Base-by-base conservation (phyloP, 179 eudicot genomes). In the Actinidia chinensis region DNA sequence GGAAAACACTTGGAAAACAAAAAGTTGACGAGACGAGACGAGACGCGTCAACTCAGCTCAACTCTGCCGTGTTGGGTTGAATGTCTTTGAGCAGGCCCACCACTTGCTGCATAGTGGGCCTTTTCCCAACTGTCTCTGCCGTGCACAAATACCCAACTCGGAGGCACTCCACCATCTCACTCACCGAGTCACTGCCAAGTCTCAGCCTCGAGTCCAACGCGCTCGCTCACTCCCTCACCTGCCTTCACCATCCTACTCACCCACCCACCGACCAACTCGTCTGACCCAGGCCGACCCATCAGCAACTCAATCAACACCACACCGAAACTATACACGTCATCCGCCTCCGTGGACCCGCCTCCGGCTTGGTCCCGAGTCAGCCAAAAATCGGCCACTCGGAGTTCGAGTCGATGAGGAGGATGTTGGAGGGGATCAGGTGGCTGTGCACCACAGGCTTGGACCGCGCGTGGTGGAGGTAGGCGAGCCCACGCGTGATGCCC, bases 51-150 rank as follows among this genome's bases (percentile, higher is more conserved):
- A n/a, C n/a, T n/a, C n/a, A n/a, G n/a, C n/a, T 66, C 64, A 72
- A 67, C 79, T 75, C 76, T 77, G 50, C 59, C 44, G 18, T 44
- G 68, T 25, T 81, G 78, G 88, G 89, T 52, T 87, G 86, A 65
- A 94, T 84, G 51, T 96, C 98, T 84, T 96, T 96, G 1, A 96
- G 87, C 81, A 92, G 76, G 23, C 98, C 99, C 51, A 96, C 87
- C 17, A 94, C 97, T 68, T 96, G 99, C 71, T 91, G 93, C 98
- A 96, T 96, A 4, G 89, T 86, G 42, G 98, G 99, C 76, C 99
- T 82, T 80, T 96, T 96, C 44, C 67, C 84, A 15, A 93, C 82
- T 2, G 63, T 68, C 80, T 96, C 99, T 14, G 99, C 97, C 54
- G 98, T 96, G 77, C 98, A 96, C 82, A 96, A 65, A 72, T 94